A percentile compares a stretch with the other conserved stretches of the same genome.
Evolutionary conservation across 139 green algal genomes (phyloP).

Genomic region (Diplosphaera chodatii): DNA sequence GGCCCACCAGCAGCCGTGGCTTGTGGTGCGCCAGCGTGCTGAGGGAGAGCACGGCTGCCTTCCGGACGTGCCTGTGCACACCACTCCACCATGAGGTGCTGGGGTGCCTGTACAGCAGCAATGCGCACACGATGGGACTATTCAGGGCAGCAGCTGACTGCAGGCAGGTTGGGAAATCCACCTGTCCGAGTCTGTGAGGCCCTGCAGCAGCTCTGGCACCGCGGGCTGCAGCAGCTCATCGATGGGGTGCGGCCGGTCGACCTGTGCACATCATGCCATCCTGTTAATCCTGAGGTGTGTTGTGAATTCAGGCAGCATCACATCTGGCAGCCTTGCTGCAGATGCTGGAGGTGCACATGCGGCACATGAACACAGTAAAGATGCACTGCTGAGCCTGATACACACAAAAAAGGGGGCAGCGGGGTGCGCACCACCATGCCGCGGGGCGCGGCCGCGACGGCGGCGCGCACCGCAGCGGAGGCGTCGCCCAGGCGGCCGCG

Average conservation of each 20-base stretch:
- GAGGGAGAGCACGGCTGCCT: conserved; percentile 70
- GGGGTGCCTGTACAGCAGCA: too few relatives aligned
- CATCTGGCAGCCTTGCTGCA: too few relatives aligned
- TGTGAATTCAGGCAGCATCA: too few relatives aligned
- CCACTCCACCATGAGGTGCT: too few relatives aligned
- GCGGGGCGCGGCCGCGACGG: conserved; percentile 64
- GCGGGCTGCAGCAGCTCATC: conserved; percentile 48
- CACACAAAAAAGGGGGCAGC: too few relatives aligned
- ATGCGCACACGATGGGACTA: too few relatives aligned
- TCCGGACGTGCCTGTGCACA: conserved; percentile 73
- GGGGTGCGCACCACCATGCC: conserved; percentile 46
- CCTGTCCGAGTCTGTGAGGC: conserved; percentile 54
- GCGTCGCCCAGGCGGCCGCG: background rate
- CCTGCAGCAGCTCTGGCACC: conserved; percentile 52
- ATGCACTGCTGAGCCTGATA: too few relatives aligned
- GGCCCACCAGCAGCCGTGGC: conserved; percentile 46
- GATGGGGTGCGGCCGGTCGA: conserved; percentile 60
- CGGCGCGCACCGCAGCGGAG: conserved; percentile 17
- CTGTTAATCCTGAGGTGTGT: too few relatives aligned
- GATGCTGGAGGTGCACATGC: too few relatives aligned
- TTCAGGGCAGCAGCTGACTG: too few relatives aligned
- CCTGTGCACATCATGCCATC: too few relatives aligned
- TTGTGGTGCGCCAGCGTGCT: conserved; percentile 63
- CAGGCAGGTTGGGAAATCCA: background rate
- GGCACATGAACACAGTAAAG: too few relatives aligned